Conservation (phyloP, 495 filamentous ascomycete genomes). For the Hypoxylon subgilvum region DNA sequence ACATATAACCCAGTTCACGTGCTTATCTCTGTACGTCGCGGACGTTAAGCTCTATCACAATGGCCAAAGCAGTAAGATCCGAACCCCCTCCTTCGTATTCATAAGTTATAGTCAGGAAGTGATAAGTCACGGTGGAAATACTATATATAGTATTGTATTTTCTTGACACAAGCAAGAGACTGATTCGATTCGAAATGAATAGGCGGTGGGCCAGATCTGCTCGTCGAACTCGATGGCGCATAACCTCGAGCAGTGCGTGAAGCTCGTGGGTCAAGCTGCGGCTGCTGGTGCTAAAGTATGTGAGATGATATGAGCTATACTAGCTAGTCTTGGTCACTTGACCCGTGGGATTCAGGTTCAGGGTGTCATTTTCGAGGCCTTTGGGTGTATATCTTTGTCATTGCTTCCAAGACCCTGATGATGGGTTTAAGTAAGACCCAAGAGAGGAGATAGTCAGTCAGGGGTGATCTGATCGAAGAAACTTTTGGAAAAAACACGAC, state of each 20-base stretch:
- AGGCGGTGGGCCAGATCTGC: constrained; percentile 90
- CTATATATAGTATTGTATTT: background rate
- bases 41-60: background rate
- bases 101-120: background rate
- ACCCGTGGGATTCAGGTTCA: too few relatives aligned
- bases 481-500: too few relatives aligned
- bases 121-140: background rate
- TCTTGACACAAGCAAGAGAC: too few relatives aligned
- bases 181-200: background rate
- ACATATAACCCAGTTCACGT: background rate
- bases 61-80: constrained; percentile 34
- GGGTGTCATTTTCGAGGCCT: too few relatives aligned
- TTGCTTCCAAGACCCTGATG: too few relatives aligned
- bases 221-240: constrained; percentile 77
- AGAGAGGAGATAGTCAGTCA: too few relatives aligned
- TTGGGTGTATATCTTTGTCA: too few relatives aligned
- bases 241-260: constrained; percentile 77
- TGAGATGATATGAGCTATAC: background rate
- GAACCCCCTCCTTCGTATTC: background rate
- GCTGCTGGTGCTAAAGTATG: constrained; percentile 76
- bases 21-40: too few relatives aligned
- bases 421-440: too few relatives aligned
- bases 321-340: too few relatives aligned
- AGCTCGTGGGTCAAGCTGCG: constrained; percentile 73
- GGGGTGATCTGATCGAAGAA: too few relatives aligned